Evolutionary conservation across 2,329 filamentous ascomycete species (phyloP).

Genomic region (Berkeleyomyces basicola): DNA sequence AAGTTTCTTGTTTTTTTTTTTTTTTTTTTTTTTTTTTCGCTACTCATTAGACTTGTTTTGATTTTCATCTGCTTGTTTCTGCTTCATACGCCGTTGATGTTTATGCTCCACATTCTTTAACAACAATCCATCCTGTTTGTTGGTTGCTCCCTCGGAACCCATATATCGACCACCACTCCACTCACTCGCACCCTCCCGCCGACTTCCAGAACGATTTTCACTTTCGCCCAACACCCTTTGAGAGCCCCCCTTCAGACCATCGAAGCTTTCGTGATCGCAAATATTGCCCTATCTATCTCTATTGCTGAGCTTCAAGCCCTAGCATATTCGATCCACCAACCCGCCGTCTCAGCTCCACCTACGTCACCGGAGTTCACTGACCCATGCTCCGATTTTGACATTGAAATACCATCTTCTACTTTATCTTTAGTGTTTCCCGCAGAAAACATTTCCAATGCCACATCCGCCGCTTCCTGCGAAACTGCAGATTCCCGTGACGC

Average conservation of each 20-base stretch:
- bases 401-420: not conserved
- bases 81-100: not conserved
- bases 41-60: not conserved
- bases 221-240: not conserved
- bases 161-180: not conserved
- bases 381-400: not conserved
- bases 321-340: too few relatives aligned
- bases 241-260: not conserved
- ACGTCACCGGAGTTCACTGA: not conserved
- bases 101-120: not conserved
- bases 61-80: not conserved
- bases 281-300: not conserved
- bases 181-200: not conserved
- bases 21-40: not conserved
- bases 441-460: not conserved
- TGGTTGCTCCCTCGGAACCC: constrained; percentile 3
- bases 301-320: not conserved
- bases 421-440: not conserved
- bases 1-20: not conserved
- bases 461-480: not conserved
- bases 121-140: not conserved
- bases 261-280: not conserved
- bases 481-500: not conserved
- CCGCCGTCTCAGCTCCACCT: too few relatives aligned
- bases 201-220: not conserved